Evolutionary conservation across 2,329 filamentous ascomycete genomes (phyloP).

Genomic region (Arthrobotrys sphaeroides): DNA sequence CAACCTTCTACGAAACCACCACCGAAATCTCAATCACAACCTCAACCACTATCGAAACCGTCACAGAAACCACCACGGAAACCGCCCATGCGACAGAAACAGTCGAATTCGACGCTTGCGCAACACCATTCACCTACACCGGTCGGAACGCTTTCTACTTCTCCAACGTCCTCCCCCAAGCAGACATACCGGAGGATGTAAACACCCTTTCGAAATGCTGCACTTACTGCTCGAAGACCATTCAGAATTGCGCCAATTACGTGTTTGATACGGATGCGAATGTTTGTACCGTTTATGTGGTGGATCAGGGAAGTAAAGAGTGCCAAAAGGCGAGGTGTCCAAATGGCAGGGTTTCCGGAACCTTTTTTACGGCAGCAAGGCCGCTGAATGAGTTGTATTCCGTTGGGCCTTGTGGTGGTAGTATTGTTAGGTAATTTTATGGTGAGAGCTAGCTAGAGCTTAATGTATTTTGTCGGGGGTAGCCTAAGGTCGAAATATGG

Average conservation of each 20-base stretch:
- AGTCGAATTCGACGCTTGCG: not conserved
- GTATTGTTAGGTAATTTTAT: not conserved
- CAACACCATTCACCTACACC: slow-evolving; percentile 4
- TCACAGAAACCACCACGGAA: not conserved
- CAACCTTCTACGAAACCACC: slow-evolving; percentile 6
- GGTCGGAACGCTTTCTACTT: slow-evolving; percentile 37
- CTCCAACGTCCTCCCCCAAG: not conserved
- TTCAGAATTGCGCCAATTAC: slow-evolving; percentile 18
- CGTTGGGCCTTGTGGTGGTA: slow-evolving; percentile 30
- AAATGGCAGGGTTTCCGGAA: not conserved
- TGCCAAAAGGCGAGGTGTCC: slow-evolving; percentile 5
- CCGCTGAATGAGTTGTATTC: slow-evolving; percentile 24
- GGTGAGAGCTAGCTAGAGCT: not conserved
- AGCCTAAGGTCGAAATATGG: too few species aligned
- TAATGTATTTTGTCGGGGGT: not conserved
- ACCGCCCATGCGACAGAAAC: slow-evolving; percentile 1
- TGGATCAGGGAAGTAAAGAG: not conserved
- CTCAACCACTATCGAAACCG: not conserved
- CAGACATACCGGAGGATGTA: not conserved
- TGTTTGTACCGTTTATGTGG: not conserved
- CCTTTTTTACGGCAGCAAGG: not conserved
- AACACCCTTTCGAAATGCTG: slow-evolving; percentile 9
- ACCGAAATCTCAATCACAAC: slow-evolving; percentile 8
- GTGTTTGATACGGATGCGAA: slow-evolving; percentile 18
- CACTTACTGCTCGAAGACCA: not conserved